Evolutionary conservation across 352 stramenopile genomes (phyloP), one percentile per base, ranked within the genome.

Genomic region (Phytophthora capsici): DNA sequence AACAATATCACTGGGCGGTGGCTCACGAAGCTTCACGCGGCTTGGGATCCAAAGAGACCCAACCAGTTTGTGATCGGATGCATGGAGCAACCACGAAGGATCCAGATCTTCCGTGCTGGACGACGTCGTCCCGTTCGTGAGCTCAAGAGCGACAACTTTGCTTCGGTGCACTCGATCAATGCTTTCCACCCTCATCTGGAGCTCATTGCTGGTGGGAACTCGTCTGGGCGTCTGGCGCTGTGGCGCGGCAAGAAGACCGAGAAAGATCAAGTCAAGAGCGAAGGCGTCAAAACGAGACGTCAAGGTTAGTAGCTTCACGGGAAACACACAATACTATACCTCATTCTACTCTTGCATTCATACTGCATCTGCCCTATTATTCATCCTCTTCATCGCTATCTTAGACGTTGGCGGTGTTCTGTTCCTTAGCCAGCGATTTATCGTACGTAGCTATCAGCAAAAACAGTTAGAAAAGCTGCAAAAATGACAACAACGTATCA

Each of bases 111-210:
- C 62, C 69, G 81, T 20, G 78, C 83, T 13, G 82, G 75, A 14
- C 81, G 77, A 16, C 86, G 75, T 43, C 82, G 80, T n/a, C 85
- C 82, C 16, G 78, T 95, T 37, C 86, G 89, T 30, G 78, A 90
- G 50, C 73, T 94, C 16, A 77, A 54, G 49, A 89, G 82, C 57
- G 74, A 90, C 38, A 77, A 80, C 37, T 88, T 95, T 37, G 78
- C 71, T 1, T 96, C 88, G 16, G 85, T 97, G 22, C 86, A 94
- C 66, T 96, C 89, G 17, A 91, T 95, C 66, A 95, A 95, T 61
- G 76, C 81, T 3, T 94, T 96, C 66, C 89, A 97, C 58, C 87
- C 88, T 22, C 78, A 79, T 43, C 62, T 88, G 25, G 71, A 90
- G 28, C 60, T 85, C 7, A 87, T 97, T 48, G 80, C 77, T 1